Conservation (phyloP, 257 asterid species). For the Jacaranda copaia region DNA sequence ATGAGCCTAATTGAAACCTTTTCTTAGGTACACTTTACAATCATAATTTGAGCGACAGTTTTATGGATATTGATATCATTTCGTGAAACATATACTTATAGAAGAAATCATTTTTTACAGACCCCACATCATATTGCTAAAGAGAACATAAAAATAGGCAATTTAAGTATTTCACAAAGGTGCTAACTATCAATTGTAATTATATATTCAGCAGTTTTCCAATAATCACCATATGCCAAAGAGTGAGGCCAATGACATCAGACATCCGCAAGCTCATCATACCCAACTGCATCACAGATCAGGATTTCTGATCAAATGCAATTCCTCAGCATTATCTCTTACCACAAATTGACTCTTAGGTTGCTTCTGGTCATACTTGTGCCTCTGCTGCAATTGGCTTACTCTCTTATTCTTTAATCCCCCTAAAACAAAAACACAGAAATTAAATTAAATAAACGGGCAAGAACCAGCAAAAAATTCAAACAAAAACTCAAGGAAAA, state of each 20-base stretch:
- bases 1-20: too few relatives aligned
- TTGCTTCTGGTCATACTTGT: slow-evolving; percentile 57
- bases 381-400: slow-evolving; percentile 74
- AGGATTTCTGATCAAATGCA: slow-evolving; percentile 88
- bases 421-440: slow-evolving; percentile 48
- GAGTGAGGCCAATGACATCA: slow-evolving; percentile 96
- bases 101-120: background rate
- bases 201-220: background rate
- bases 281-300: slow-evolving; percentile 91
- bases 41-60: too few relatives aligned
- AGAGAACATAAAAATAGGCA: slow-evolving; percentile 8
- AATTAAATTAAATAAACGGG: background rate
- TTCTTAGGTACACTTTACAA: too few relatives aligned
- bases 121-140: slow-evolving; percentile 1
- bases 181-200: background rate
- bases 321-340: slow-evolving; percentile 87
- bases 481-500: background rate
- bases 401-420: slow-evolving; percentile 63
- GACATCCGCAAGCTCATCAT: slow-evolving; percentile 95
- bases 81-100: background rate
- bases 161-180: background rate
- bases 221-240: slow-evolving; percentile 84
- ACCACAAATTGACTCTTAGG: slow-evolving; percentile 69
- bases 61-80: background rate
- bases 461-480: slow-evolving; percentile 12